Evolutionary conservation across 345 rosid species (phyloP).

Genomic region (Populus davidiana): DNA sequence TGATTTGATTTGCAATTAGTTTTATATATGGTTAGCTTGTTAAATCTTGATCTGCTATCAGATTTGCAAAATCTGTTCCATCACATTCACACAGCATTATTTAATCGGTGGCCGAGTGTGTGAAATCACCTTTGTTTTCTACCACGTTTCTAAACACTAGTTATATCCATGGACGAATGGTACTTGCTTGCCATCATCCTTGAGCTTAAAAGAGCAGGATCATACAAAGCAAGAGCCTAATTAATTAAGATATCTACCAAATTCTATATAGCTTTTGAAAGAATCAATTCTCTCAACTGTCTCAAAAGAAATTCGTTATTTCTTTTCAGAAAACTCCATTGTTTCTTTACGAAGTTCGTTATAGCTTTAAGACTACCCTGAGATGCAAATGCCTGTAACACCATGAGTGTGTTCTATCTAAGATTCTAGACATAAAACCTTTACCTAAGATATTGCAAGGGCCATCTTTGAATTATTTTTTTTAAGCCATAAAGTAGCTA

Average conservation of each 20-base stretch:
- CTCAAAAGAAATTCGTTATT: constrained; percentile 35
- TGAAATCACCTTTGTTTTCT: too few species aligned
- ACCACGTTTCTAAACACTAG: too few species aligned
- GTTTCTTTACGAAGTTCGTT: constrained; percentile 19
- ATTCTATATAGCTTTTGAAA: not conserved
- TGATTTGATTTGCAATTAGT: too few species aligned
- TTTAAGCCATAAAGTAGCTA: not conserved
- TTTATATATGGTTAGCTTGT: too few species aligned
- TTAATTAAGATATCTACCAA: not conserved
- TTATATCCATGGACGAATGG: too few species aligned
- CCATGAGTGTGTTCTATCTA: not conserved
- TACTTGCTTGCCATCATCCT: too few species aligned
- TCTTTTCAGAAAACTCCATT: constrained; percentile 15
- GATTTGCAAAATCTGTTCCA: too few species aligned
- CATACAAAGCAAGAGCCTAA: not conserved
- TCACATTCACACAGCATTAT: too few species aligned
- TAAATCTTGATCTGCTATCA: too few species aligned
- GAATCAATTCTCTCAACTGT: constrained; percentile 25
- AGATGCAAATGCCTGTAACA: constrained; percentile 13
- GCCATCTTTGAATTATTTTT: not conserved
- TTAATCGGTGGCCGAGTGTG: too few species aligned
- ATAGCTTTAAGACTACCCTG: constrained; percentile 15
- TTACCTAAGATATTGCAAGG: not conserved
- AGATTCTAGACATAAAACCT: constrained; percentile 2
- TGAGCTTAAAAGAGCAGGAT: not conserved